Conservation (phyloP, 257 asterid genomes). For the Nicotiana otophora region DNA sequence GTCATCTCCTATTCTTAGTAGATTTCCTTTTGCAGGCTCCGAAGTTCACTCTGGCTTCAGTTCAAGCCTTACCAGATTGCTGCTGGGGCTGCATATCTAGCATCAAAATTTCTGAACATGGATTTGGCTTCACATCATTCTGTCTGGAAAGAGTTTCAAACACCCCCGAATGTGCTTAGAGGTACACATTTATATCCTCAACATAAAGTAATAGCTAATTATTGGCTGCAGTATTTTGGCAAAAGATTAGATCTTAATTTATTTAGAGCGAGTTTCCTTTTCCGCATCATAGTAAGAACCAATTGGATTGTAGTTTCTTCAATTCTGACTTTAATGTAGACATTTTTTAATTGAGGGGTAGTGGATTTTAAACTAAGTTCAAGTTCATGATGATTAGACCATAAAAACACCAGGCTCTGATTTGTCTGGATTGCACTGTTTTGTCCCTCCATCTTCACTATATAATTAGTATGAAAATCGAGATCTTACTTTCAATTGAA, state of each 20-base stretch:
- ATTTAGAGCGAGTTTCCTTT: background rate
- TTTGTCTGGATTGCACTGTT: background rate
- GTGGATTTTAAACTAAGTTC: background rate
- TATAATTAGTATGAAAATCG: background rate
- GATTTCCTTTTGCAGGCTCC: constrained; percentile 55
- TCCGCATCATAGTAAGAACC: background rate
- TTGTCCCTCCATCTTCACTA: background rate
- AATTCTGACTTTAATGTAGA: background rate
- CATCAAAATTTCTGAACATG: constrained; percentile 78
- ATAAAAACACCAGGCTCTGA: background rate
- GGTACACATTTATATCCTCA: constrained; percentile 30
- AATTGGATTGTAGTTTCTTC: background rate
- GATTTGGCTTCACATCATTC: constrained; percentile 64
- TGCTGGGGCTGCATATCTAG: constrained; percentile 98
- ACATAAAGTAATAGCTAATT: background rate
- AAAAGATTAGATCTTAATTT: background rate
- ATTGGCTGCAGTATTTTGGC: background rate
- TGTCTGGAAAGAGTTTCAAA: constrained; percentile 79
- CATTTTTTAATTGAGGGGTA: background rate
- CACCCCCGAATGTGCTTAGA: constrained; percentile 74
- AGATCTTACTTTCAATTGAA: background rate
- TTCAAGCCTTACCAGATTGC: constrained; percentile 99
- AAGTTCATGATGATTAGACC: background rate
- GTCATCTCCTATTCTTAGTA: background rate
- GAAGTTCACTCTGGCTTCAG: constrained; percentile 97